Evolutionary conservation across 192 early-diverging fungal genomes (phyloP).

Genomic region (Coemansia sp.): DNA sequence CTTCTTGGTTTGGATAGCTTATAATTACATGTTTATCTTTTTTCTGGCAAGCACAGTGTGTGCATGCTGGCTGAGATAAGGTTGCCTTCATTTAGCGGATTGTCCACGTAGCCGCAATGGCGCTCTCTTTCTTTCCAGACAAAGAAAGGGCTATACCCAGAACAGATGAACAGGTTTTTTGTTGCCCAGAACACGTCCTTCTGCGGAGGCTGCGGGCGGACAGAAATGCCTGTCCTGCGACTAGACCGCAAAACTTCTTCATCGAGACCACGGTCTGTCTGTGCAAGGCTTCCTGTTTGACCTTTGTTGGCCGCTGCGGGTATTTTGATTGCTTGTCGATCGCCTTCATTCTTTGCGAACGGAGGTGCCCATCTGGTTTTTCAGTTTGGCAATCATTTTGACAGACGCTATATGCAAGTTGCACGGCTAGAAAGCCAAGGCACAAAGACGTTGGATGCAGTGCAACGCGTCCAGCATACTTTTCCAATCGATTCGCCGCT

Average conservation of each 20-base stretch:
- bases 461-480: too few relatives aligned
- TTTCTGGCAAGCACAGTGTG: neutral
- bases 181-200: neutral
- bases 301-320: neutral
- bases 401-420: too few relatives aligned
- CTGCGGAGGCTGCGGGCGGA: neutral
- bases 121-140: too few relatives aligned
- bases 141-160: too few relatives aligned
- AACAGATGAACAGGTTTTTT: too few relatives aligned
- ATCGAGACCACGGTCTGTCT: neutral
- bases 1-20: neutral
- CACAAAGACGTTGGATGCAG: too few relatives aligned
- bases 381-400: neutral
- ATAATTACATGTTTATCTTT: neutral
- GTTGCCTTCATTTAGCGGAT: neutral
- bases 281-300: neutral
- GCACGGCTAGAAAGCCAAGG: too few relatives aligned
- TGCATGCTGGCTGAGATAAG: neutral
- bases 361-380: neutral
- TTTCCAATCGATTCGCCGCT: too few relatives aligned
- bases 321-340: conserved; percentile 9
- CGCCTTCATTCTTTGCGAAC: conserved; percentile 2
- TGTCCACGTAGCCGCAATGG: neutral
- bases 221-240: neutral
- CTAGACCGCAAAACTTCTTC: neutral